phyloP scores from a whole-genome alignment of 208 protist genomes.

The Acanthamoeba sp. region DNA sequence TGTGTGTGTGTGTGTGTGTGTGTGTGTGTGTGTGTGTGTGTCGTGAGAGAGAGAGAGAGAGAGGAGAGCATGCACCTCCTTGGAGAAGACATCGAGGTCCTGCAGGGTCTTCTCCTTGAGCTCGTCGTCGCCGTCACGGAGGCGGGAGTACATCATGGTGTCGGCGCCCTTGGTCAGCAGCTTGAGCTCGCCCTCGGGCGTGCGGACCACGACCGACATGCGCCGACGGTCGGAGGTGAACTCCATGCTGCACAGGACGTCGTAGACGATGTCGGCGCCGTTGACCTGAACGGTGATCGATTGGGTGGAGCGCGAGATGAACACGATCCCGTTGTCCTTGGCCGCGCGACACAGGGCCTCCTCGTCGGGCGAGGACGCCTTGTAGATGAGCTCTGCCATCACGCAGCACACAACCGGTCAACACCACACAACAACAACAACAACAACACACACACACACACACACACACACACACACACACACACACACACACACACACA shows the following conservation, averaged over 20 bases:
- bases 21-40: too few relatives aligned
- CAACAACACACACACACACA: not conserved
- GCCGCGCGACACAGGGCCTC: conserved; percentile 93
- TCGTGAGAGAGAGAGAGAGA: not conserved
- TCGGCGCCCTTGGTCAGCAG: conserved; percentile 86
- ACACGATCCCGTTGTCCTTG: conserved; percentile 87
- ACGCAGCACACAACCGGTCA: too few relatives aligned
- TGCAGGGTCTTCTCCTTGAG: conserved; percentile 82
- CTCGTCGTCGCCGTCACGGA: not conserved
- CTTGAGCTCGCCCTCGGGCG: conserved; percentile 49
- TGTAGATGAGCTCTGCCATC: conserved; percentile 84
- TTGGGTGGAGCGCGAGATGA: conserved; percentile 47
- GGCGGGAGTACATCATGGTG: conserved; percentile 78
- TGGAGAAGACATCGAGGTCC: conserved; percentile 79
- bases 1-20: too few relatives aligned
- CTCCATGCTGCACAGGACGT: conserved; percentile 47
- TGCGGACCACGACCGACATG: conserved; percentile 80
- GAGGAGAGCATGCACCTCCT: not conserved
- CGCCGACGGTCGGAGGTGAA: conserved; percentile 79
- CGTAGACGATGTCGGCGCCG: not conserved
- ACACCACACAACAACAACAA: not conserved
- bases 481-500: not conserved
- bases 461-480: not conserved
- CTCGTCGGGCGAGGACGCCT: conserved; percentile 96
- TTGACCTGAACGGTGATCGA: not conserved